These are phyloP conservation scores for Populus simonii DNA, from an alignment of 345 rosid genomes.

Conservation along the genomic window DNA sequence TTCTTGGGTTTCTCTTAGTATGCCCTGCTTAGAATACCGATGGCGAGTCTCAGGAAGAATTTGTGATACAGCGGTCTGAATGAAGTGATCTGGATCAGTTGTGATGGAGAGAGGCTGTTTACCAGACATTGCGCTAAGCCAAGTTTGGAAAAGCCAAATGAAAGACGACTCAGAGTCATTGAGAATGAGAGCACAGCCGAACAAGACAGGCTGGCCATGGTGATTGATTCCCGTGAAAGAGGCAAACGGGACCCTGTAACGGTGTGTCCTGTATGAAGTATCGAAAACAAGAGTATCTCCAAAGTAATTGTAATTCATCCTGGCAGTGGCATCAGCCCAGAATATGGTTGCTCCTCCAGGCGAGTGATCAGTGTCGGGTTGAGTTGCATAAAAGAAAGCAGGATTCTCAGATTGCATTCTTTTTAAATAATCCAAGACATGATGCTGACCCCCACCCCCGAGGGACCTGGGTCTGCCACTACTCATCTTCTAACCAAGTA, in stretches of 20 bases:
- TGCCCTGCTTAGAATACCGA: slow-evolving; percentile 59
- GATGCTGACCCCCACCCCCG: slow-evolving; percentile 54
- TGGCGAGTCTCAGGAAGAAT: slow-evolving; percentile 59
- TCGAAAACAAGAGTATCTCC: slow-evolving; percentile 54
- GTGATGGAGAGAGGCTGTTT: slow-evolving; percentile 57
- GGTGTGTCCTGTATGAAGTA: slow-evolving; percentile 46
- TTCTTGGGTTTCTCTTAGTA: slow-evolving; percentile 52
- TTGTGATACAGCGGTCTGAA: slow-evolving; percentile 50
- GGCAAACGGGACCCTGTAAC: slow-evolving; percentile 52
- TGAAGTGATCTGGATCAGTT: slow-evolving; percentile 51
- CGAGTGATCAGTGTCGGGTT: slow-evolving; percentile 40
- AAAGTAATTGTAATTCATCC: slow-evolving; percentile 44
- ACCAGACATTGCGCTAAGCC: slow-evolving; percentile 54
- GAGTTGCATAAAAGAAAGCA: slow-evolving; percentile 47
- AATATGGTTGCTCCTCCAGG: slow-evolving; percentile 29
- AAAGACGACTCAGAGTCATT: slow-evolving; percentile 57
- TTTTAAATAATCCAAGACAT: slow-evolving; percentile 58
- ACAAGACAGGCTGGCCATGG: slow-evolving; percentile 61
- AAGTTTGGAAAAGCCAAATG: slow-evolving; percentile 58
- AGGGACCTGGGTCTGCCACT: slow-evolving; percentile 44
- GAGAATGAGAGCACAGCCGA: slow-evolving; percentile 58
- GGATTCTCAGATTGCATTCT: slow-evolving; percentile 45
- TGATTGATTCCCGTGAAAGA: slow-evolving; percentile 60
- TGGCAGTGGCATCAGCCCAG: slow-evolving; percentile 56
- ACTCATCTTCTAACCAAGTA: slow-evolving; percentile 24